Base-by-base conservation (phyloP, 1,284 basidiomycete genomes). In the Ganoderma resinaceum region DNA sequence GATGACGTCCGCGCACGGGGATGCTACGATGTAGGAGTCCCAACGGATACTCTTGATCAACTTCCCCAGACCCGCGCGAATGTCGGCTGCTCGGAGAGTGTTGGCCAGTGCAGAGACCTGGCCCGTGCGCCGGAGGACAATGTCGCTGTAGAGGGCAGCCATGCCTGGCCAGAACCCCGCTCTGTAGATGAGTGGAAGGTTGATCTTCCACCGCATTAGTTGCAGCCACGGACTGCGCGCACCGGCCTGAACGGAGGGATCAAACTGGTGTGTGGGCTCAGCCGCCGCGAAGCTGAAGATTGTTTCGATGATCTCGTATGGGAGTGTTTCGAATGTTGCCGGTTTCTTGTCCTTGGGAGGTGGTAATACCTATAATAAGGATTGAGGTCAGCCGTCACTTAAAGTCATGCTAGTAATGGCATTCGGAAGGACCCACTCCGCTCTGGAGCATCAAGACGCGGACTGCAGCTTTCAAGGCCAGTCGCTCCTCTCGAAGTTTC, bases 41-140 rank as follows among this genome's bases (percentile, higher is more conserved):
- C 60, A 61, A 1, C 59, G 64, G 3, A 66, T 53, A 35, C 18
- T 40, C 64, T 61, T 61, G 46, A 66, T 38, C 2, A 31, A 8
- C 2, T 9, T n/a, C 2, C 42, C 58, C 6, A 61, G 35, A 3
- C 38, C n/a, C 8, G 8, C 2, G 11, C 59, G 35, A n/a, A 61
- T 4, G 38, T 58, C 40, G 3, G 31, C 31, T 2, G 42, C 7
- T 3, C 64, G 64, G 1, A 66, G n/a, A 2, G 65, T 66, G 14
- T 42, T 26, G 1, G 65, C 65, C 16, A 66, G 46, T 12, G 61
- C 65, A 11, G 37, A 20, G 29, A 66, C 57, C 53, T 66, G 65
- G 14, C 65, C 65, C 61, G 62, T 66, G 16, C 65, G 52, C 8
- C 60, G 60, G n/a, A 66, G 26, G n/a, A 58, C 65, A 12, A 66